phyloP scores from a whole-genome alignment of 768 basidiomycete genomes.

The Ephemerocybe angulata region DNA sequence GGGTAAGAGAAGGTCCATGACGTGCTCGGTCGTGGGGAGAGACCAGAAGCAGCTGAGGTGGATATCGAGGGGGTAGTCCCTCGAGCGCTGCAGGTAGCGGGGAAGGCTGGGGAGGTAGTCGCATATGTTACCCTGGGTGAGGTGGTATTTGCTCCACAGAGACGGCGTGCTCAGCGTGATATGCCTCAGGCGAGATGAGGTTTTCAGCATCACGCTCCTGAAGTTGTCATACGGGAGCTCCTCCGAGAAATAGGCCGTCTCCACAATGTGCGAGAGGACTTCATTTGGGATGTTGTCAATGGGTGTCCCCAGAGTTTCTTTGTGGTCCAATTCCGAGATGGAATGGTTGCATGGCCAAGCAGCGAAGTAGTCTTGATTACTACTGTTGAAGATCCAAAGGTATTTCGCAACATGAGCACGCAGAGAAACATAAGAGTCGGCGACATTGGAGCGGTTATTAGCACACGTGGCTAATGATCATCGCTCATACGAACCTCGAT shows the following conservation, averaged over 20 bases:
- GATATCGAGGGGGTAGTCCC: conserved; percentile 26
- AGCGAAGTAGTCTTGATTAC: too few species aligned
- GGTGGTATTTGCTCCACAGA: conserved; percentile 28
- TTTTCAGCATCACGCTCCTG: conserved; percentile 10
- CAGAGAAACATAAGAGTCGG: too few species aligned
- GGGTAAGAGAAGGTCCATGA: conserved; percentile 23
- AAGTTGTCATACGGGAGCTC: conserved; percentile 10
- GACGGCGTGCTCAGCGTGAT: conserved; percentile 26
- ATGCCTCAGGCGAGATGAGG: conserved; percentile 22
- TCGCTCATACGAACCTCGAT: too few species aligned
- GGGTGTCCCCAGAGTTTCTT: neutral
- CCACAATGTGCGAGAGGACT: conserved; percentile 26
- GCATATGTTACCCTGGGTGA: conserved; percentile 23
- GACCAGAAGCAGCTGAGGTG: conserved; percentile 28
- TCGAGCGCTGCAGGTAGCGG: conserved; percentile 23
- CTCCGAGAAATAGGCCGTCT: conserved; percentile 17
- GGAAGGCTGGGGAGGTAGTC: conserved; percentile 20
- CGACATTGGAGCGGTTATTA: too few species aligned
- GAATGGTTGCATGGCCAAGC: too few species aligned
- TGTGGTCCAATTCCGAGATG: neutral
- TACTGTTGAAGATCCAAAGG: too few species aligned
- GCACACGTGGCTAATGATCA: too few species aligned
- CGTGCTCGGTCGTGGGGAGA: conserved; percentile 11
- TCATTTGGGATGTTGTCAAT: conserved; percentile 28
- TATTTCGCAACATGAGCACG: too few species aligned